Conservation (phyloP, 2,329 filamentous ascomycete genomes). For the Botrytis squamosa region DNA sequence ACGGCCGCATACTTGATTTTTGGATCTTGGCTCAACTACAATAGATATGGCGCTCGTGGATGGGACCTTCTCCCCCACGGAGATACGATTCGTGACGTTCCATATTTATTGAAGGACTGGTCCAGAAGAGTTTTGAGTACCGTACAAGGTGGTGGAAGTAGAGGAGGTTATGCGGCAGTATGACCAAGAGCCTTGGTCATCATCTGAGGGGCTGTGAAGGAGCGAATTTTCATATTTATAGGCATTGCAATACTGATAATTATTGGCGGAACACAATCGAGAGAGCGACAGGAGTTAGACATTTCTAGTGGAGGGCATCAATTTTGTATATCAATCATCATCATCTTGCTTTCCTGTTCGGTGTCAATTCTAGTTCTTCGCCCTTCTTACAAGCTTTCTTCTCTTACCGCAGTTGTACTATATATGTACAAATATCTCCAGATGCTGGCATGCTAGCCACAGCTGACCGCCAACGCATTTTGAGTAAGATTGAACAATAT, state of each 20-base stretch:
- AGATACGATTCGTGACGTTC: slow-evolving; percentile 87
- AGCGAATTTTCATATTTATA: neutral
- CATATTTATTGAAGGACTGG: slow-evolving; percentile 91
- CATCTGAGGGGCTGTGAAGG: neutral
- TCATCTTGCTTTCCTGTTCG: neutral
- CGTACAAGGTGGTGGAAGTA: slow-evolving; percentile 76
- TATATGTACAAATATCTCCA: neutral
- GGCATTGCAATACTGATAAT: neutral
- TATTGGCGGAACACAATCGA: neutral
- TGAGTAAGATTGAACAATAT: neutral
- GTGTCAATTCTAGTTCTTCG: slow-evolving; percentile 3
- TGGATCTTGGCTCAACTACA: slow-evolving; percentile 98
- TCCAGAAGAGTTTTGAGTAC: slow-evolving; percentile 75
- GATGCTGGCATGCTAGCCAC: too few relatives aligned
- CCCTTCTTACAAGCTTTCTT: neutral
- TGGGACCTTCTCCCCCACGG: slow-evolving; percentile 94
- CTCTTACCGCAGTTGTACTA: neutral
- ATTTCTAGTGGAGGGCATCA: slow-evolving; percentile 7
- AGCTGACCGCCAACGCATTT: too few relatives aligned
- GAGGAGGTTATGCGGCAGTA: slow-evolving; percentile 93
- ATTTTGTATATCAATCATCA: slow-evolving; percentile 12
- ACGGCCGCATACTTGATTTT: slow-evolving; percentile 93
- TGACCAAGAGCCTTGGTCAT: slow-evolving; percentile 21
- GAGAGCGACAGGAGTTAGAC: slow-evolving; percentile 12
- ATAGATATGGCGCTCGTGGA: slow-evolving; percentile 87